phyloP scores from a whole-genome alignment of 805 yeast species.

The Pichia thaimueangensis region DNA sequence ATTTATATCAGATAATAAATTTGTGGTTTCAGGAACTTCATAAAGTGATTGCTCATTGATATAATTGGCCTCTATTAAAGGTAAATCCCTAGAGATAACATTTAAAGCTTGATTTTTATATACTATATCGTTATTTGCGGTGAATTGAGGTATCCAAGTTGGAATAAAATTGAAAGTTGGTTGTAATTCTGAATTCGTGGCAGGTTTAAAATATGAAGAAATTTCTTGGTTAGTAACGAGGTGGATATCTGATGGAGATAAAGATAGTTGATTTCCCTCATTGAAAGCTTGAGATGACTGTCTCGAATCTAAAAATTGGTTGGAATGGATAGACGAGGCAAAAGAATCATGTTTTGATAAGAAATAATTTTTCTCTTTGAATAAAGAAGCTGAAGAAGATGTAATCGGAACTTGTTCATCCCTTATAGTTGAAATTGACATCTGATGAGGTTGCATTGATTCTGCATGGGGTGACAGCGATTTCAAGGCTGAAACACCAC shows the following conservation, averaged over 20 bases:
- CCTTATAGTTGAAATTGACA: slow-evolving; percentile 1
- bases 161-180: slow-evolving; percentile 31
- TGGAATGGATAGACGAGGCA: neutral
- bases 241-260: slow-evolving; percentile 13
- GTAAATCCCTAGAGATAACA: slow-evolving; percentile 52
- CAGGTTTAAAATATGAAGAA: slow-evolving; percentile 22
- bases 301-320: slow-evolving; percentile 7
- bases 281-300: slow-evolving; percentile 15
- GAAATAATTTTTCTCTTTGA: slow-evolving; percentile 9
- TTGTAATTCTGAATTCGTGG: slow-evolving; percentile 17
- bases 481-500: neutral
- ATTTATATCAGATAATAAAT: slow-evolving; percentile 19
- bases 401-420: neutral
- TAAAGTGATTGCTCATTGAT: slow-evolving; percentile 30
- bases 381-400: neutral
- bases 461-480: neutral
- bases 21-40: slow-evolving; percentile 24
- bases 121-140: slow-evolving; percentile 47
- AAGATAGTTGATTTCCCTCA: slow-evolving; percentile 4
- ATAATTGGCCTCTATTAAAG: slow-evolving; percentile 38
- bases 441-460: neutral
- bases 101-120: slow-evolving; percentile 58
- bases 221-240: slow-evolving; percentile 25
- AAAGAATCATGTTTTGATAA: slow-evolving; percentile 7
- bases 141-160: slow-evolving; percentile 58